Percentiles rank a stretch among this genome's conserved stretches.
Evolutionary conservation across 2,329 filamentous ascomycete genomes (phyloP).

Genomic region (Xylariales sp.): DNA sequence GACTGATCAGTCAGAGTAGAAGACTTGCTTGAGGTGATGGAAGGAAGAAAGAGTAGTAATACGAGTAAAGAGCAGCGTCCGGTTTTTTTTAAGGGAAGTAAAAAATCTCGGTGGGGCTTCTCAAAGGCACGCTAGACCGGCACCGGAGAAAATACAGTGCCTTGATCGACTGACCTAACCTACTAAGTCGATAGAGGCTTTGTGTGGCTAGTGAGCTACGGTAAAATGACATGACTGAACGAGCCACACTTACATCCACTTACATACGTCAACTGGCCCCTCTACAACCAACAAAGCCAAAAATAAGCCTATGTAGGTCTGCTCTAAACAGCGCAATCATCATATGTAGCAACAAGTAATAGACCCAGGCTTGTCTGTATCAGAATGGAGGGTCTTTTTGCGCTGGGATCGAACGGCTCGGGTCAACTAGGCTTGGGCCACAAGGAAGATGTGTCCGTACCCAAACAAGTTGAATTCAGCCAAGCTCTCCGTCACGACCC

Average conservation of each 20-base stretch:
- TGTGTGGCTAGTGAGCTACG: slow-evolving; percentile 20
- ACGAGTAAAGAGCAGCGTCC: background rate
- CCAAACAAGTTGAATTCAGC: slow-evolving; percentile 70
- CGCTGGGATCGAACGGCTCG: slow-evolving; percentile 80
- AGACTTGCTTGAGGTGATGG: background rate
- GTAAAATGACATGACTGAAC: background rate
- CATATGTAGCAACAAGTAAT: background rate
- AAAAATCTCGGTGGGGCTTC: slow-evolving; percentile 35
- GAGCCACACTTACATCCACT: slow-evolving; percentile 11
- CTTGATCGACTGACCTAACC: background rate
- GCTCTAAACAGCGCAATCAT: background rate
- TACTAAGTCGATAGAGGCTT: too few species aligned
- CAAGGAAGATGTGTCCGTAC: slow-evolving; percentile 75
- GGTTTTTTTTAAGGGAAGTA: slow-evolving; percentile 11
- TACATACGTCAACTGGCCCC: background rate
- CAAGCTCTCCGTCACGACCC: slow-evolving; percentile 51
- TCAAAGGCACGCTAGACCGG: slow-evolving; percentile 14
- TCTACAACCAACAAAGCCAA: background rate
- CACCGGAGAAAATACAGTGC: slow-evolving; percentile 34
- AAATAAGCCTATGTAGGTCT: too few species aligned
- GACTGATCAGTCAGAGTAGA: background rate
- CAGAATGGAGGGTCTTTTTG: slow-evolving; percentile 67
- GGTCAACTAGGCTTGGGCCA: slow-evolving; percentile 80
- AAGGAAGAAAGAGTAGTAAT: slow-evolving; percentile 10
- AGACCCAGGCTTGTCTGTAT: background rate